Base-by-base conservation (phyloP, 768 basidiomycete genomes). In the Phlebiopsis gigantea region DNA sequence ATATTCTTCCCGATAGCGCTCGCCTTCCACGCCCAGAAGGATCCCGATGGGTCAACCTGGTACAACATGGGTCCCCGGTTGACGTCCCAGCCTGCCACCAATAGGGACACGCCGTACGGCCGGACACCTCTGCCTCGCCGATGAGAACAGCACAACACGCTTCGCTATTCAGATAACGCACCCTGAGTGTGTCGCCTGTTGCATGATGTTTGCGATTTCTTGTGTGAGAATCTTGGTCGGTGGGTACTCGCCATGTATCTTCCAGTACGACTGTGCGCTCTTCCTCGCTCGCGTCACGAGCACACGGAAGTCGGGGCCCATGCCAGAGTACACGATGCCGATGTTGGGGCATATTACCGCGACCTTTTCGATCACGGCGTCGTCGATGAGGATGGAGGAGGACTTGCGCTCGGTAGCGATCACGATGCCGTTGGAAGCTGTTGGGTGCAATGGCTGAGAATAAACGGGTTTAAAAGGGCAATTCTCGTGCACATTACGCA, bases 11-110 rank as follows among this genome's bases (percentile, higher is more conserved):
- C 97, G 65, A 98, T 99, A 10, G 97, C 97, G 69, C 93, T 96
- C 7, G 97, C 97, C 71, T 99, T 99, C 97, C 97, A 99, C 28
- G 97, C 96, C 97, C 97, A 99, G 75, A 92, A 99, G 29, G 93
- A 93, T 54, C 97, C 97, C 34, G 94, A 97, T 41, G 97, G 97
- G 75, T 99, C 97, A 43, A 99, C 95, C 72, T 99, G 97, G 74
- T 97, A 98, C 62, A 99, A 79, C n/a, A 86, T 88, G 61, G 94
- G 93, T 22, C 97, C 97, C n/a, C 93, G 87, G 69, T 88, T 87
- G 65, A 79, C 78, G 70, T 99, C 97, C 88, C 90, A 99, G 45
- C 97, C 97, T 19, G 96, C 96, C 34, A 99, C 94, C 50, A 99
- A 80, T 56, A 99, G 77, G 44, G 95, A 98, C 55, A 99, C 95